Percentiles rank a stretch among this genome's conserved stretches.
Conservation (phyloP, 2,329 filamentous ascomycete genomes). For the Epichloe sylvatica region DNA sequence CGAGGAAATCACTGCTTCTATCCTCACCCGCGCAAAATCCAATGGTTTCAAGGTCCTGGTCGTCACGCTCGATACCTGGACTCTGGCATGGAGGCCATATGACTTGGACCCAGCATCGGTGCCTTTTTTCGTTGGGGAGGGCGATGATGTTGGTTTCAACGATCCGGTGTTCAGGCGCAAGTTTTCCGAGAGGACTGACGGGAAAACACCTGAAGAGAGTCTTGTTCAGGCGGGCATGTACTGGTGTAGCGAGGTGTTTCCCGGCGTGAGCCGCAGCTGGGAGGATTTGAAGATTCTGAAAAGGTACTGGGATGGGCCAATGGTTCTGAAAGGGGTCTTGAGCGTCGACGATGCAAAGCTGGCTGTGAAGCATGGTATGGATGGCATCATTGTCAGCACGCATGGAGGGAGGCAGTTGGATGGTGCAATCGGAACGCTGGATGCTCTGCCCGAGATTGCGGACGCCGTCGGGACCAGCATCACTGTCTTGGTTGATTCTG, state of each 20-base stretch:
- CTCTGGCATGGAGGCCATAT: constrained; percentile 52
- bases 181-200: constrained; percentile 23
- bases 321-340: constrained; percentile 28
- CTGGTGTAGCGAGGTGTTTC: constrained; percentile 40
- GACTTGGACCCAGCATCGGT: constrained; percentile 52
- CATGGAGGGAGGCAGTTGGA: constrained; percentile 30
- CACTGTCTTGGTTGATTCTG: constrained; percentile 38
- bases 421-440: constrained; percentile 34
- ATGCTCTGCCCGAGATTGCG: constrained; percentile 29
- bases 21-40: constrained; percentile 46
- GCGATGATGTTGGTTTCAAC: constrained; percentile 47
- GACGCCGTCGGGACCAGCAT: constrained; percentile 45
- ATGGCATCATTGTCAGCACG: constrained; percentile 28
- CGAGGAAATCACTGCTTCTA: constrained; percentile 49
- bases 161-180: constrained; percentile 47
- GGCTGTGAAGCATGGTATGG: constrained; percentile 23
- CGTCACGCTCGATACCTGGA: constrained; percentile 60
- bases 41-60: constrained; percentile 52
- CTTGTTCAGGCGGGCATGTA: constrained; percentile 32
- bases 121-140: constrained; percentile 44
- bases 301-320: constrained; percentile 43
- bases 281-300: constrained; percentile 44
- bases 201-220: constrained; percentile 33
- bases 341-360: constrained; percentile 26
- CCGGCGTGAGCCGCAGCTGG: constrained; percentile 37